Percentiles rank a stretch among this genome's conserved stretches.
phyloP scores from a whole-genome alignment of 2,329 filamentous ascomycete genomes.

The Exophiala calicioides region DNA sequence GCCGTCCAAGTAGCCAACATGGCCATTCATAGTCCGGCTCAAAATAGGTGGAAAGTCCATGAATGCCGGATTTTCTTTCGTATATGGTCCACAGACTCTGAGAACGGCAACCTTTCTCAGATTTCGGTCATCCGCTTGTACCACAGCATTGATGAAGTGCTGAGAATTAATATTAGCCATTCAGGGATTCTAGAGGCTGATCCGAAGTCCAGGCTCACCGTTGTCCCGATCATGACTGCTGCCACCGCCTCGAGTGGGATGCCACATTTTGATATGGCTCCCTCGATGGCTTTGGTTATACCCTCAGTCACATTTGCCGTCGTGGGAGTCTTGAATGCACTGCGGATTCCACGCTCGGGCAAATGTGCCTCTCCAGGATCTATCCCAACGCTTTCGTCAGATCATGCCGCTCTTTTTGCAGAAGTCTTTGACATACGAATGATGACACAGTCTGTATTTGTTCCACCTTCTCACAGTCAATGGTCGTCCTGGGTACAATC shows the following conservation, averaged over 20 bases:
- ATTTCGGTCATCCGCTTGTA: constrained; percentile 47
- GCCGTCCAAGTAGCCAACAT: constrained; percentile 46
- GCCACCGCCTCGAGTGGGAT: constrained; percentile 43
- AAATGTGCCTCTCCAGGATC: constrained; percentile 41
- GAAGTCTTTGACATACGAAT: constrained; percentile 8
- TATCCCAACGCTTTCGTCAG: not conserved
- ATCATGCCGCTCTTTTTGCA: not conserved
- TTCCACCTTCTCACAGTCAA: constrained; percentile 9
- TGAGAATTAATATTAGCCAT: constrained; percentile 2
- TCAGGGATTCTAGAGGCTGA: not conserved
- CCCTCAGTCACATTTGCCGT: constrained; percentile 53
- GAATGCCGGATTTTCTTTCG: constrained; percentile 46
- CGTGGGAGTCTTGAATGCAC: constrained; percentile 53
- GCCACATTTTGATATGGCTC: constrained; percentile 42
- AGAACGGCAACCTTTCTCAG: constrained; percentile 50
- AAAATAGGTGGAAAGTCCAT: constrained; percentile 46
- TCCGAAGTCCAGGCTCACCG: constrained; percentile 21
- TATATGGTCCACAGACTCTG: constrained; percentile 49
- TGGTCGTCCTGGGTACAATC: not conserved
- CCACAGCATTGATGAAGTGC: constrained; percentile 54
- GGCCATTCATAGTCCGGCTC: constrained; percentile 46
- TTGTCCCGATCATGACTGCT: constrained; percentile 54
- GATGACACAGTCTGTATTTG: constrained; percentile 22
- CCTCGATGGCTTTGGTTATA: constrained; percentile 49
- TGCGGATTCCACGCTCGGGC: constrained; percentile 45